A percentile compares a stretch with the other conserved stretches of the same genome.
Conservation (phyloP, 176 grass and related monocot species). For the Eleusine indica region DNA sequence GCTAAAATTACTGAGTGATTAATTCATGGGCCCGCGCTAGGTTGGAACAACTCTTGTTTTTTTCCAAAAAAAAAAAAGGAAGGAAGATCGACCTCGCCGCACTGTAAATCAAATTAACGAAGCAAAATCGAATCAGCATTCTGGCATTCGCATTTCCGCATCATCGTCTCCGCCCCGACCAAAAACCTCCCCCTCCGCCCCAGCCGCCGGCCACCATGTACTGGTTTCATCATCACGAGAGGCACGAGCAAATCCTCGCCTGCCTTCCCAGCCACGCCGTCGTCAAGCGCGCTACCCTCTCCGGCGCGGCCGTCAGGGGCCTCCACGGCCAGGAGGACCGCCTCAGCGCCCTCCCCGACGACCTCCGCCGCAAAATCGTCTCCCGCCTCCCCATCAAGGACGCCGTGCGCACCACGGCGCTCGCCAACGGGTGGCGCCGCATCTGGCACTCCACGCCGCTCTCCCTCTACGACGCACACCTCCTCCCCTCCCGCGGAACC, state of each 20-base stretch:
- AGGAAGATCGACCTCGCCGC: too few species aligned
- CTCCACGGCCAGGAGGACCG: conserved; percentile 7
- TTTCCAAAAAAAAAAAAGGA: too few species aligned
- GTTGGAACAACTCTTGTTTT: too few species aligned
- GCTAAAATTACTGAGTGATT: too few species aligned
- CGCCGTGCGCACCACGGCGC: conserved; percentile 30
- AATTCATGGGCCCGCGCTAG: too few species aligned
- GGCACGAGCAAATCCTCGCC: background rate
- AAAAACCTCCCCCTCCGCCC: too few species aligned
- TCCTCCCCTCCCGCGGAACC: background rate
- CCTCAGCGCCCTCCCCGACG: conserved; percentile 45
- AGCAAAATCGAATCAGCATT: too few species aligned
- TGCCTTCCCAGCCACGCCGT: background rate
- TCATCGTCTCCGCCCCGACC: too few species aligned
- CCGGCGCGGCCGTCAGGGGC: background rate
- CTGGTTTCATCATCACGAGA: background rate
- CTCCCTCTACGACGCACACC: conserved; percentile 14
- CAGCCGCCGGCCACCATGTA: background rate
- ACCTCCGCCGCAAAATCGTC: conserved; percentile 13
- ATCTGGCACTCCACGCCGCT: conserved; percentile 21
- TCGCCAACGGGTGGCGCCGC: conserved; percentile 26
- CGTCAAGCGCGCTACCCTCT: background rate
- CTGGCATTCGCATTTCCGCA: too few species aligned
- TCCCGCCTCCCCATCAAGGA: conserved; percentile 38
- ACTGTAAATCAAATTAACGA: too few species aligned